Conservation (phyloP, 345 rosid species). For the Populus euphratica region DNA sequence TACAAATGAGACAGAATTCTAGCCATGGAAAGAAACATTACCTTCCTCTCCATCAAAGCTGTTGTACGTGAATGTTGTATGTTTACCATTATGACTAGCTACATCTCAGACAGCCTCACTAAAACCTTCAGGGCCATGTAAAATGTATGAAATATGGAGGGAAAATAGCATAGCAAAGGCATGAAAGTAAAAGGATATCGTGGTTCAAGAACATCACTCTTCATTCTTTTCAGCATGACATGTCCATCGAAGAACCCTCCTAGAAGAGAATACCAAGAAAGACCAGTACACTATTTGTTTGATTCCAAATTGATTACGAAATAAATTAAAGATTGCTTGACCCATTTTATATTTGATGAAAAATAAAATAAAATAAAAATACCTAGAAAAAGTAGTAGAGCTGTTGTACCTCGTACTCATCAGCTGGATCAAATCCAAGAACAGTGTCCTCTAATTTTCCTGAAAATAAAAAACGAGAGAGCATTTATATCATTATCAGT, state of each 20-base stretch:
- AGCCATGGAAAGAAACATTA: conserved; percentile 7
- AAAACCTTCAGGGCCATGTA: conserved; percentile 40
- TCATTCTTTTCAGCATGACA: too few relatives aligned
- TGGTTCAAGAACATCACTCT: too few relatives aligned
- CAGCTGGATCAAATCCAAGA: conserved; percentile 44
- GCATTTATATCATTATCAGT: too few relatives aligned
- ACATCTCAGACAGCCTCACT: conserved; percentile 66
- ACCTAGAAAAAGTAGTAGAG: neutral
- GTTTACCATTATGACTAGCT: conserved; percentile 34
- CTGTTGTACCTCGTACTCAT: conserved; percentile 45
- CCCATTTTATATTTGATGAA: too few relatives aligned
- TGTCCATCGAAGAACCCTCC: too few relatives aligned
- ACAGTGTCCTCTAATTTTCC: conserved; percentile 52
- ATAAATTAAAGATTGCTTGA: too few relatives aligned
- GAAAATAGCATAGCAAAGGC: too few relatives aligned
- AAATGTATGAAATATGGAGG: too few relatives aligned
- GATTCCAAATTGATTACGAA: neutral
- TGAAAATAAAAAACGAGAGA: conserved; percentile 5
- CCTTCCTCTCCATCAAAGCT: conserved; percentile 79
- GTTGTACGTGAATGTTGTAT: conserved; percentile 50
- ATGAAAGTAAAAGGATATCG: too few relatives aligned
- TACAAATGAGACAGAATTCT: too few relatives aligned
- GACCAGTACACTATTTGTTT: too few relatives aligned
- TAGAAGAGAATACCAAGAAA: too few relatives aligned
- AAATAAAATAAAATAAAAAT: neutral